These are phyloP conservation scores for Neocatenulostroma microsporum DNA, from an alignment of 2,329 filamentous ascomycete genomes.

Conservation along the genomic window DNA sequence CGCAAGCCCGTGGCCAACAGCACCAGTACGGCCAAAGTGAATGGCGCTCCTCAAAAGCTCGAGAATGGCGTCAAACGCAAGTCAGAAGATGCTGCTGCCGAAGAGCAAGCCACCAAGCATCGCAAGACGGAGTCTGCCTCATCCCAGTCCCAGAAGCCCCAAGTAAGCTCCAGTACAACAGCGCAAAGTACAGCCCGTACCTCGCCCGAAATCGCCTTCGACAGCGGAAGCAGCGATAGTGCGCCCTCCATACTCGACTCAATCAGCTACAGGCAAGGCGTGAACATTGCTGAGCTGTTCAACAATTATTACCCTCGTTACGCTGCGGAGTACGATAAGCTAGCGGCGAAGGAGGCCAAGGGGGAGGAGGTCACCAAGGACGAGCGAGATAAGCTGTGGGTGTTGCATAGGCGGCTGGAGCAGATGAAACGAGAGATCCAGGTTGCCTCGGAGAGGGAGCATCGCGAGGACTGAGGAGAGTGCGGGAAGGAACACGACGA, in stretches of 20 bases:
- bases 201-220: constrained; percentile 12
- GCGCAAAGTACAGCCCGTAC: constrained; percentile 18
- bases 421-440: constrained; percentile 52
- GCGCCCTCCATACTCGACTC: constrained; percentile 16
- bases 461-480: constrained; percentile 10
- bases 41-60: constrained; percentile 29
- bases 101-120: constrained; percentile 23
- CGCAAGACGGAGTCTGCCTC: constrained; percentile 28
- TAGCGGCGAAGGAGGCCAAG: constrained; percentile 29
- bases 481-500: no score
- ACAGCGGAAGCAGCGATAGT: constrained; percentile 20
- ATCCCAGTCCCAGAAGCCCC: constrained; percentile 22
- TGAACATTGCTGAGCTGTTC: constrained; percentile 45
- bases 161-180: constrained; percentile 17
- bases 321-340: constrained; percentile 46
- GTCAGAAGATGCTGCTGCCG: constrained; percentile 31
- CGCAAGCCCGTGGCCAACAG: no score
- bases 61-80: constrained; percentile 38
- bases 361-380: constrained; percentile 25
- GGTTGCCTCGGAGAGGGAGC: constrained; percentile 27
- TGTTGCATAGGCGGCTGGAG: constrained; percentile 47
- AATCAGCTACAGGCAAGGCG: constrained; percentile 36
- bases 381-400: constrained; percentile 47
- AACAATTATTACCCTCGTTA: constrained; percentile 54
- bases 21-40: constrained; percentile 22